A percentile compares a stretch with the other conserved stretches of the same genome.
Conservation (phyloP, 805 yeast genomes). For the Yarrowia bubula region DNA sequence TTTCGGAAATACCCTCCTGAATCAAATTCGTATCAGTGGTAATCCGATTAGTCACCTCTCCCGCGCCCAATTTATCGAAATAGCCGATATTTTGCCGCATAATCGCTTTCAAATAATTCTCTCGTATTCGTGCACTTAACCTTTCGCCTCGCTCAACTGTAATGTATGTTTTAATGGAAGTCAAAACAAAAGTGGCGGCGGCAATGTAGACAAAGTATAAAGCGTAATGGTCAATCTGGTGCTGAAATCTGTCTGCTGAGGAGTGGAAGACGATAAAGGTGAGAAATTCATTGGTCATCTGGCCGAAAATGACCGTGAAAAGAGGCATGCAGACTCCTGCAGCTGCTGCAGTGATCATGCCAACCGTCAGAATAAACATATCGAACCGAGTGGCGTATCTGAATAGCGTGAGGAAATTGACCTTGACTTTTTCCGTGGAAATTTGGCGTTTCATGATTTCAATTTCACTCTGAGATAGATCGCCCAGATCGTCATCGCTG, state of each 20-base stretch:
- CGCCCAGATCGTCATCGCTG: not conserved
- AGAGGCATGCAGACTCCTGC: slow-evolving; percentile 45
- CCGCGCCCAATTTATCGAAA: slow-evolving; percentile 45
- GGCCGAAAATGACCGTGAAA: slow-evolving; percentile 45
- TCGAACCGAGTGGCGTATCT: slow-evolving; percentile 41
- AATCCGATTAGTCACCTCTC: slow-evolving; percentile 47
- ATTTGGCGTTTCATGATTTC: not conserved
- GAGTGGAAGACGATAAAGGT: slow-evolving; percentile 35
- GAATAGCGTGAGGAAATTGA: slow-evolving; percentile 34
- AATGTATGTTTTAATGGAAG: slow-evolving; percentile 40
- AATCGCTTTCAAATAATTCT: slow-evolving; percentile 40
- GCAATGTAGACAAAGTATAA: slow-evolving; percentile 45
- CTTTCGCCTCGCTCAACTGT: slow-evolving; percentile 45
- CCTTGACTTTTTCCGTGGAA: not conserved
- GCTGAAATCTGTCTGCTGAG: slow-evolving; percentile 38
- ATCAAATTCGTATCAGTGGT: slow-evolving; percentile 43
- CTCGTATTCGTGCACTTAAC: slow-evolving; percentile 44
- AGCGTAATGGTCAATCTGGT: slow-evolving; percentile 39
- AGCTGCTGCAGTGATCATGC: slow-evolving; percentile 38
- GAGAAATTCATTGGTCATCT: slow-evolving; percentile 41
- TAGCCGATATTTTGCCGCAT: slow-evolving; percentile 45
- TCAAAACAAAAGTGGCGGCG: slow-evolving; percentile 39
- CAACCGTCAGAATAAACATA: slow-evolving; percentile 35
- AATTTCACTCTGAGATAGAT: not conserved
- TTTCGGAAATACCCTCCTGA: slow-evolving; percentile 46